Conservation (phyloP, 2,329 filamentous ascomycete genomes). For the Magnaporthiopsis poae region DNA sequence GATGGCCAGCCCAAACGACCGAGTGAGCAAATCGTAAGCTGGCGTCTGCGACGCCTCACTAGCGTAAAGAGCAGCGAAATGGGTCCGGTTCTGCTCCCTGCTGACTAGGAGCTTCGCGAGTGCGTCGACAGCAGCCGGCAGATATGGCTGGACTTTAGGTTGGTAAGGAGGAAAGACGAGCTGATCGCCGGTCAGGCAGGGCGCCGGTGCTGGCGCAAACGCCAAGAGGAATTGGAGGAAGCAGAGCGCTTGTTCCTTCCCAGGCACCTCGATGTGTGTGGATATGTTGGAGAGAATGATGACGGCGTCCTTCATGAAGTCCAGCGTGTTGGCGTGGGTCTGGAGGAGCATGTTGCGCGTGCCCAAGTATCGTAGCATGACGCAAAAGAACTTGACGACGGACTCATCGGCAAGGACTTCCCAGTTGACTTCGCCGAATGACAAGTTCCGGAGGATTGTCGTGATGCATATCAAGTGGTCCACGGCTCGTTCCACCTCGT, state of each 20-base stretch:
- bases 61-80: slow-evolving; percentile 73
- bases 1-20: slow-evolving; percentile 77
- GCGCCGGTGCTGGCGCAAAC: slow-evolving; percentile 72
- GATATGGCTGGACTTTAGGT: slow-evolving; percentile 71
- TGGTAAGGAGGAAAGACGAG: slow-evolving; percentile 75
- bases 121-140: slow-evolving; percentile 80
- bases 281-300: slow-evolving; percentile 84
- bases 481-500: slow-evolving; percentile 76
- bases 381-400: slow-evolving; percentile 75
- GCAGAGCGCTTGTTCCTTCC: slow-evolving; percentile 76
- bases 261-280: slow-evolving; percentile 68
- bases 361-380: slow-evolving; percentile 74
- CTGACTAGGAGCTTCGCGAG: slow-evolving; percentile 84
- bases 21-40: slow-evolving; percentile 72
- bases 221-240: slow-evolving; percentile 81
- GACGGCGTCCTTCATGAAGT: slow-evolving; percentile 94
- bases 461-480: slow-evolving; percentile 84
- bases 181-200: slow-evolving; percentile 44
- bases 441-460: slow-evolving; percentile 84
- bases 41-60: slow-evolving; percentile 55
- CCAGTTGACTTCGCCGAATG: slow-evolving; percentile 63
- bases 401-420: slow-evolving; percentile 67
- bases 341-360: slow-evolving; percentile 80
- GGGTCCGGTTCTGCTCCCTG: slow-evolving; percentile 82
- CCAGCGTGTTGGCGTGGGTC: slow-evolving; percentile 72